A percentile compares a stretch with the other conserved stretches of the same genome.
These are phyloP conservation scores for Collybia nuda DNA, from an alignment of 768 basidiomycete genomes.

Conservation along the genomic window DNA sequence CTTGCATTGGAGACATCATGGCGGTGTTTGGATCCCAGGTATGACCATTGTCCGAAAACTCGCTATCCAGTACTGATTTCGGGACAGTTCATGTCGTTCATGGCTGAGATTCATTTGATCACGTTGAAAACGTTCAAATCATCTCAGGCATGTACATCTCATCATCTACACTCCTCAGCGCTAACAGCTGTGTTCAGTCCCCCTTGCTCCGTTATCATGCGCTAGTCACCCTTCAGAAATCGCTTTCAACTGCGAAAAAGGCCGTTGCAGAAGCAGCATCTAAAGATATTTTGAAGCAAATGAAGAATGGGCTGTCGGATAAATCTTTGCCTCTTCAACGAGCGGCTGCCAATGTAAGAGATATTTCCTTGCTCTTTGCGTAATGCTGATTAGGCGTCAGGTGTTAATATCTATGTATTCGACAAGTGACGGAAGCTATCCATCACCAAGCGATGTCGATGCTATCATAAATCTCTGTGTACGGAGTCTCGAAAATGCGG, in stretches of 20 bases:
- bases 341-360: conserved; percentile 70
- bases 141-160: conserved; percentile 56
- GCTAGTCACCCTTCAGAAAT: conserved; percentile 72
- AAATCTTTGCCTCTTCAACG: conserved; percentile 86
- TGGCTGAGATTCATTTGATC: conserved; percentile 76
- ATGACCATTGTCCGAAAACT: conserved; percentile 19
- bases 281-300: conserved; percentile 85
- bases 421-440: conserved; percentile 48
- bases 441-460: conserved; percentile 74
- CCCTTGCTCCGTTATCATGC: conserved; percentile 84
- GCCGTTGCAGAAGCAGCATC: conserved; percentile 76
- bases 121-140: conserved; percentile 70
- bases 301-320: conserved; percentile 72
- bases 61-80: background rate
- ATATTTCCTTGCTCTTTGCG: background rate
- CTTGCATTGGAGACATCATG: conserved; percentile 90
- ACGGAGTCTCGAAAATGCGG: conserved; percentile 77
- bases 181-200: conserved; percentile 43
- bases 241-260: conserved; percentile 76
- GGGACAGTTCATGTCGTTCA: conserved; percentile 88
- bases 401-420: conserved; percentile 57
- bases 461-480: conserved; percentile 63
- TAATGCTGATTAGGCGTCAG: conserved; percentile 24
- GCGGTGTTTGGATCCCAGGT: conserved; percentile 81
- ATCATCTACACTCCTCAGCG: background rate